Evolutionary conservation across 1,139 yeast genomes (phyloP), one percentile per base, ranked within the genome.

Genomic region (Saccharomyces uvarum): DNA sequence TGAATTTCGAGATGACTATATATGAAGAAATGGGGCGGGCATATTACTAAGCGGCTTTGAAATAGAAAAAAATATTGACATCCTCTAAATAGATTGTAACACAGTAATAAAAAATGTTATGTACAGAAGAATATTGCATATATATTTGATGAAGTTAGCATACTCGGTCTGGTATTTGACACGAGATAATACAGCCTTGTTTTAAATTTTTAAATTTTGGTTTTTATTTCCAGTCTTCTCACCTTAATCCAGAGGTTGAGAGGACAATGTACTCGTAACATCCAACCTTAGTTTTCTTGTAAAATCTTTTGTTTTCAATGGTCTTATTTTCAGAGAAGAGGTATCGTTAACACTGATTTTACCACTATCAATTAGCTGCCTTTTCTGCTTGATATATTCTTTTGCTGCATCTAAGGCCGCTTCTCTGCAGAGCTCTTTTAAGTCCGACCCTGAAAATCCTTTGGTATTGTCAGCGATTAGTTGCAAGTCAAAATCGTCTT

Each of bases 341-440:
- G 44, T 51, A 6, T 53, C 56, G 4, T 54, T 53, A 21, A 44
- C 38, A 6, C 32, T 31, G 21, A 46, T 51, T 8, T 51, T 49
- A 1, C 51, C 54, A 11, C 55, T 49, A 6, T 53, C 49, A 33
- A 62, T 53, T 21, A 59, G 28, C 33, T 58, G 59, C 49, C 67
- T 63, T 54, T 74, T 73, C 27, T 59, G 58, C 59, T 82, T 77
- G 51, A 91, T 87, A 66, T 82, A 89, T 68, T 91, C 97, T 62
- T 96, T 78, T 68, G 93, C 91, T 0, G 97, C 90, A 59, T 79
- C 79, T 74, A 91, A 81, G 0, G 96, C 97, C 0, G 99, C 99
- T 64, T 89, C 95, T 57, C 99, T 80, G 68, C 97, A 89, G 53
- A 89, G 75, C 67, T 93, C 99, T 62, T 88, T 84, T 64, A 93